Evolutionary conservation across 306 rosid species (phyloP).

Genomic region (Malus fusca): DNA sequence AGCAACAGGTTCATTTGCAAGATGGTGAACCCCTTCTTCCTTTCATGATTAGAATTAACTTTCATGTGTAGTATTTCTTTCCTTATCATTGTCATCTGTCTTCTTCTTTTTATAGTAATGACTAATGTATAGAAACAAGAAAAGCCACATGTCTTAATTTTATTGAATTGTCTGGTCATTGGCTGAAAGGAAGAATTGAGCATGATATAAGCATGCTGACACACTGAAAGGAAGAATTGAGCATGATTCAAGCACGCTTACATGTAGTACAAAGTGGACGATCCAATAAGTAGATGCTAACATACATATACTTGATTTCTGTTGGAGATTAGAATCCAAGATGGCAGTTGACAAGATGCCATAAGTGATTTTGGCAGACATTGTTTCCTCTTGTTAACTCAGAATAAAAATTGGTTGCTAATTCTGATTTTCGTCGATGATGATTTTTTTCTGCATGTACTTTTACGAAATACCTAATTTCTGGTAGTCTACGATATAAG

Average conservation of each 20-base stretch:
- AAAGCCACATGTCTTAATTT: neutral
- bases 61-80: neutral
- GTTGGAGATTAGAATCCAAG: neutral
- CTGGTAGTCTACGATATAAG: neutral
- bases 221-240: neutral
- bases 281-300: neutral
- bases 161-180: neutral
- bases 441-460: neutral
- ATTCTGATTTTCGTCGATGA: neutral
- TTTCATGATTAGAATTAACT: neutral
- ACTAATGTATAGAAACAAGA: neutral
- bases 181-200: neutral
- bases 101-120: neutral
- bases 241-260: neutral
- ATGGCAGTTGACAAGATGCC: neutral
- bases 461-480: neutral
- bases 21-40: conserved; percentile 56
- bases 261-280: neutral
- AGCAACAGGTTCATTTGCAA: conserved; percentile 94
- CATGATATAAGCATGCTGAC: neutral
- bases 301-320: neutral
- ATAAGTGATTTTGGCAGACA: neutral
- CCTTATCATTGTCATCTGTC: neutral
- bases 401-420: neutral
- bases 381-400: neutral